Percentiles rank a stretch among this genome's conserved stretches.
Conservation (phyloP, 1,284 basidiomycete genomes). For the Volvariella volvacea region DNA sequence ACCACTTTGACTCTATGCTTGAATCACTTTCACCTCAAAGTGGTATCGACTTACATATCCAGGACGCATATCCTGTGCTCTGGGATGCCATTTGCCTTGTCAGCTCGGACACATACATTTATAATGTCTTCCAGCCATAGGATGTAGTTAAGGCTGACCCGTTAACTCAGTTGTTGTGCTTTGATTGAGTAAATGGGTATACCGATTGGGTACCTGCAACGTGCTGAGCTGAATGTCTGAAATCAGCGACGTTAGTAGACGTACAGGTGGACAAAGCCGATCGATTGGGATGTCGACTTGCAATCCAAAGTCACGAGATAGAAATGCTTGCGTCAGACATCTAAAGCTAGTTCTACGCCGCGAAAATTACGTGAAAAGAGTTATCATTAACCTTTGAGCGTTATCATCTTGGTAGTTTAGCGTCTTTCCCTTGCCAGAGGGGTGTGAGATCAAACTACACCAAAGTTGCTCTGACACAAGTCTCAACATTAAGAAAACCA, state of each 20-base stretch:
- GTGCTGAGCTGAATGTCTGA: conserved; percentile 1
- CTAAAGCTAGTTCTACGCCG: too few relatives aligned
- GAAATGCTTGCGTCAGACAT: conserved; percentile 69
- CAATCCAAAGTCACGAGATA: conserved; percentile 70
- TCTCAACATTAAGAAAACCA: too few relatives aligned
- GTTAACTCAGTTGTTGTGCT: background rate
- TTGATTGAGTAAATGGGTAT: conserved; percentile 1
- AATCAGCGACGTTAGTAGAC: conserved; percentile 13
- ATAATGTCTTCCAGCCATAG: conserved; percentile 64
- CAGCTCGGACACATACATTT: conserved; percentile 11
- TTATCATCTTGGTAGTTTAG: conserved; percentile 71
- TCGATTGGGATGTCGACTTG: conserved; percentile 57
- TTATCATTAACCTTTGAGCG: conserved; percentile 75
- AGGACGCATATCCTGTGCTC: conserved; percentile 31
- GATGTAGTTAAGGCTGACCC: conserved; percentile 64
- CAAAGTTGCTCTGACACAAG: background rate
- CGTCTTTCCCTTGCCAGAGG: conserved; percentile 21
- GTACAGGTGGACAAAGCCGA: conserved; percentile 81
- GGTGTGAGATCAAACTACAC: conserved; percentile 1
- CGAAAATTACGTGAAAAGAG: too few relatives aligned
- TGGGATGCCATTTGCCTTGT: conserved; percentile 7
- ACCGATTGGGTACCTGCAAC: conserved; percentile 64
- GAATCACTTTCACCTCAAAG: background rate
- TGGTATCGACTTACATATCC: conserved; percentile 40
- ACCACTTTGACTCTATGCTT: conserved; percentile 50